Percentiles rank a stretch among this genome's conserved stretches.
Conservation (phyloP, 371 early-diverging fungal species). For the Lichtheimia hyalospora region DNA sequence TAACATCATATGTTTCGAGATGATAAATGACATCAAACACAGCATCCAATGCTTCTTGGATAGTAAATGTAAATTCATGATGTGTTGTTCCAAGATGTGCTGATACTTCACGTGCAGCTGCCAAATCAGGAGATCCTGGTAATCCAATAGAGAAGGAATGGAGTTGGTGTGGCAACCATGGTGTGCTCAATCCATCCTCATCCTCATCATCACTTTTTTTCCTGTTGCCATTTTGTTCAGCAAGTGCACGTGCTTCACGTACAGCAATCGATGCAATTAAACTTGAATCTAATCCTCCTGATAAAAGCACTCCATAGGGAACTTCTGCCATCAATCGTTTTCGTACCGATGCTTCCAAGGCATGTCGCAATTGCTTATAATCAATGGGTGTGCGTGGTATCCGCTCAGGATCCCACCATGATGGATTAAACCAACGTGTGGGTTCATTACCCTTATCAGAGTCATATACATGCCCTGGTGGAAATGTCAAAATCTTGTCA, state of each 20-base stretch:
- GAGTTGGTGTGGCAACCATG: slow-evolving; percentile 75
- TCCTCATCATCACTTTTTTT: slow-evolving; percentile 59
- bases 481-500: slow-evolving; percentile 93
- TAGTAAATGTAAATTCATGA: slow-evolving; percentile 92
- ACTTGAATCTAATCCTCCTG: slow-evolving; percentile 93
- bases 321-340: slow-evolving; percentile 97
- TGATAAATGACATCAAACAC: slow-evolving; percentile 93
- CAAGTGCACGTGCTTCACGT: slow-evolving; percentile 71
- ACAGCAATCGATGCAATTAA: slow-evolving; percentile 93
- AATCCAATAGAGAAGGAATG: slow-evolving; percentile 97
- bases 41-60: slow-evolving; percentile 95
- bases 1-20: slow-evolving; percentile 97
- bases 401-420: slow-evolving; percentile 77
- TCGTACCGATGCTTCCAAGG: slow-evolving; percentile 84
- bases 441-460: slow-evolving; percentile 69
- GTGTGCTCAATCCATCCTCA: slow-evolving; percentile 36
- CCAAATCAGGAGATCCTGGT: slow-evolving; percentile 89
- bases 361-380: slow-evolving; percentile 71
- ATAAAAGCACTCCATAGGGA: slow-evolving; percentile 93
- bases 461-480: slow-evolving; percentile 91
- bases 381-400: slow-evolving; percentile 57
- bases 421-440: slow-evolving; percentile 85
- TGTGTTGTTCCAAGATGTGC: slow-evolving; percentile 88
- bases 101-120: slow-evolving; percentile 88
- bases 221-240: slow-evolving; percentile 18